Base-by-base conservation (phyloP, 2,329 filamentous ascomycete species). In the Colletotrichum viniferum region DNA sequence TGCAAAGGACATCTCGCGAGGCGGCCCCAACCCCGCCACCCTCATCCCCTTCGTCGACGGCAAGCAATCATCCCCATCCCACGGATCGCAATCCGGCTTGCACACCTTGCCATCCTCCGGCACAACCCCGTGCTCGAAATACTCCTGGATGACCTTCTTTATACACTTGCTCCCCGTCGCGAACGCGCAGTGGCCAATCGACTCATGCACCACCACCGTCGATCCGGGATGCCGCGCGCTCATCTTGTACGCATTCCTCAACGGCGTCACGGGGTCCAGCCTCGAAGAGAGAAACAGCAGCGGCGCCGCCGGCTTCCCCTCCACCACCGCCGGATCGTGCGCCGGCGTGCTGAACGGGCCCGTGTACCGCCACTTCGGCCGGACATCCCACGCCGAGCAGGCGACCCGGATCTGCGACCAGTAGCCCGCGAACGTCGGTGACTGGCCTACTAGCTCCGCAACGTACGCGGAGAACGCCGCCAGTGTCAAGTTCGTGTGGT, bases 261-360 rank as follows among this genome's bases (percentile, higher is more conserved):
- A 77, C 7, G 88, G 88, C 30, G 88, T 89, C 13, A 88, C 85
- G 14, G 88, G 88, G 71, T 89, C 87, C 8, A 85, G 81, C 7
- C 81, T 76, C 69, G 85, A 86, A 13, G 84, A 82, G 5, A 89
- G 76, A 78, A 88, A 88, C 32, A 89, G 78, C 30, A 89, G 75
- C 5, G 88, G 87, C 5, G 85, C 84, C 1, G 80, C 79, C 0
- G 87, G 87, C 52, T 77, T 81, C 9, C 80, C 84, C 14, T 77
- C 76, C 3, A 77, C 71, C 4, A 79, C n/a, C 30, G 77, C 43
- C 10, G 82, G 64, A 18, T 81, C 77, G 10, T 74, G 68, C 34
- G 74, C 16, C 2, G 82, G 82, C 2, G 81, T 81, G 7, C 77
- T 79, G 36, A 83, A 85, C 7, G 83, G 83, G 0, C 83, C 83